These are phyloP conservation scores for Spathaspora arborariae DNA, from an alignment of 805 yeast species.

Conservation along the genomic window DNA sequence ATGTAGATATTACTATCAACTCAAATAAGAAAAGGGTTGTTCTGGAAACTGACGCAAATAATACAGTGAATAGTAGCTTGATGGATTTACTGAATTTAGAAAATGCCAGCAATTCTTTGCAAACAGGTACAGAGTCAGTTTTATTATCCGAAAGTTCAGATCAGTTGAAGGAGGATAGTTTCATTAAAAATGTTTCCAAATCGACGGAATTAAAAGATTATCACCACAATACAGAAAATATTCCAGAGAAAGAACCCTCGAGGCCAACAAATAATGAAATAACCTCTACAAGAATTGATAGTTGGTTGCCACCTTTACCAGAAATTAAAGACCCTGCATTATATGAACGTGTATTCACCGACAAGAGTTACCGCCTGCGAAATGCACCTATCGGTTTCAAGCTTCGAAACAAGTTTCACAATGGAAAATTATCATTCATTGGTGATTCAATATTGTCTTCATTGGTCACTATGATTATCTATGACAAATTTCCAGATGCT, in stretches of 20 bases:
- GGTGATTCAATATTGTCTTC: slow-evolving; percentile 85
- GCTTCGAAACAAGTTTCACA: slow-evolving; percentile 61
- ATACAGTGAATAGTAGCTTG: no score
- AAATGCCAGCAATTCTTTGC: slow-evolving; percentile 39
- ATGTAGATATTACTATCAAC: no score
- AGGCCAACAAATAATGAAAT: slow-evolving; percentile 4
- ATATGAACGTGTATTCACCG: slow-evolving; percentile 71
- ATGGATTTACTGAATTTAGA: slow-evolving; percentile 38
- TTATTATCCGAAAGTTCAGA: slow-evolving; percentile 42
- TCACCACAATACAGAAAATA: slow-evolving; percentile 1
- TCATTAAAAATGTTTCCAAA: slow-evolving; percentile 56
- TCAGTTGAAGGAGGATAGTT: slow-evolving; percentile 49
- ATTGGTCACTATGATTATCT: slow-evolving; percentile 65
- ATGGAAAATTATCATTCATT: slow-evolving; percentile 84
- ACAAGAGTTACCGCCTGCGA: slow-evolving; percentile 68
- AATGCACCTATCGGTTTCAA: slow-evolving; percentile 50
- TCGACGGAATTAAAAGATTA: slow-evolving; percentile 7
- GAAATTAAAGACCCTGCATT: slow-evolving; percentile 55
- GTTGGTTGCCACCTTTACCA: slow-evolving; percentile 59
- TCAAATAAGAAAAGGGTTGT: no score
- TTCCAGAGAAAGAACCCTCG: slow-evolving; percentile 5
- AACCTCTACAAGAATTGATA: slow-evolving; percentile 11
- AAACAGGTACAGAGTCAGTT: slow-evolving; percentile 48
- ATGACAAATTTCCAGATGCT: slow-evolving; percentile 59
- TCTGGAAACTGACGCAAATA: no score